These are phyloP conservation scores for Penicillium robsamsonii DNA, from an alignment of 495 filamentous ascomycete genomes.

Conservation along the genomic window DNA sequence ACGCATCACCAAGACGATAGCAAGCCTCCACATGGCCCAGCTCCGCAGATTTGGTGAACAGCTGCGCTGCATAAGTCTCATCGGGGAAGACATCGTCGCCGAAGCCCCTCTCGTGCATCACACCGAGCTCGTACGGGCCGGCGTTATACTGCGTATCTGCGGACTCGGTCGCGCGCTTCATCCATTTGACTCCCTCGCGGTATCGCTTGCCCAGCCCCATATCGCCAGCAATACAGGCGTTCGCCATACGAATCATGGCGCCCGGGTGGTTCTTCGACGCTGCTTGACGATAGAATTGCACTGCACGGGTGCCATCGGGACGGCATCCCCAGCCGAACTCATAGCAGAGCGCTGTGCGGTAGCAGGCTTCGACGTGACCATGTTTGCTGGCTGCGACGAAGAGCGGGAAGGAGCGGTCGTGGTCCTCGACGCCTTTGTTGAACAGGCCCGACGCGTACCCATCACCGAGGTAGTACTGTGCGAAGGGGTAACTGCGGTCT, in stretches of 20 bases:
- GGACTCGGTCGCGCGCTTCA: slow-evolving; percentile 86
- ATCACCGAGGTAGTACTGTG: slow-evolving; percentile 95
- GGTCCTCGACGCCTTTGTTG: slow-evolving; percentile 86
- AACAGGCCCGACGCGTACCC: slow-evolving; percentile 93
- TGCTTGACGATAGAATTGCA: slow-evolving; percentile 85
- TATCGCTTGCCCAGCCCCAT: slow-evolving; percentile 82
- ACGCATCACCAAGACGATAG: slow-evolving; percentile 89
- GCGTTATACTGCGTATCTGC: slow-evolving; percentile 89
- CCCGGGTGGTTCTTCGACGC: slow-evolving; percentile 94
- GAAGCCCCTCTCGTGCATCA: slow-evolving; percentile 83
- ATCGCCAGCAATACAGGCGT: slow-evolving; percentile 84
- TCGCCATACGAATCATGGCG: slow-evolving; percentile 87
- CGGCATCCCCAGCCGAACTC: slow-evolving; percentile 97
- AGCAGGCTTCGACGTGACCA: slow-evolving; percentile 93
- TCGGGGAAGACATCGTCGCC: slow-evolving; percentile 93
- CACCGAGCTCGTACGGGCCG: slow-evolving; percentile 86
- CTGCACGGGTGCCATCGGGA: slow-evolving; percentile 83
- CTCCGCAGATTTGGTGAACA: slow-evolving; percentile 92
- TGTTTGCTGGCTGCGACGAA: slow-evolving; percentile 95
- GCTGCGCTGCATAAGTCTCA: slow-evolving; percentile 83
- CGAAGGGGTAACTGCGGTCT: slow-evolving; percentile 87
- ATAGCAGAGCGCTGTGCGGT: slow-evolving; percentile 90
- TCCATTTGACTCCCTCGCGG: slow-evolving; percentile 92
- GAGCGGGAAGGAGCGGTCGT: slow-evolving; percentile 83
- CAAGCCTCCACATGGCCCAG: slow-evolving; percentile 83